These are phyloP conservation scores for Alternaria triticimaculans DNA, from an alignment of 2,329 filamentous ascomycete genomes.

Conservation along the genomic window DNA sequence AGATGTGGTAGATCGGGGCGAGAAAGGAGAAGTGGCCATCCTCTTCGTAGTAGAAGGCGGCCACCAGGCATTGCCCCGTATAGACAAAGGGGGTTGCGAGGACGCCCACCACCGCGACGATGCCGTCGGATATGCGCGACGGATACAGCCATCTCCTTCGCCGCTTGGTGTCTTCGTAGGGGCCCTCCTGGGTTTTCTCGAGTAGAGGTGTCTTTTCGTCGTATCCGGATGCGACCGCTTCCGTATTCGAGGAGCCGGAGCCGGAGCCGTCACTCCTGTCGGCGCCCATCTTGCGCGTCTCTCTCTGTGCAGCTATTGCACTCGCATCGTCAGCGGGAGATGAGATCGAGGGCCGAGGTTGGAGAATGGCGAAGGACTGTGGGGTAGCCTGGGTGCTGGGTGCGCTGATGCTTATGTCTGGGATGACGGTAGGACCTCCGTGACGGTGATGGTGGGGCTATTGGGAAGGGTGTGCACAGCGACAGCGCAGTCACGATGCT, in stretches of 20 bases:
- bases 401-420: conserved; percentile 1
- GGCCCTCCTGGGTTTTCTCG: conserved; percentile 35
- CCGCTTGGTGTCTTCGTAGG: conserved; percentile 42
- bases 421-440: neutral
- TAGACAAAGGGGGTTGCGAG: conserved; percentile 79
- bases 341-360: conserved; percentile 29
- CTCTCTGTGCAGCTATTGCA: conserved; percentile 35
- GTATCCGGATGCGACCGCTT: conserved; percentile 44
- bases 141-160: conserved; percentile 62
- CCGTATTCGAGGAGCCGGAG: conserved; percentile 32
- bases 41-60: conserved; percentile 84
- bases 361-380: conserved; percentile 50
- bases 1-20: conserved; percentile 71
- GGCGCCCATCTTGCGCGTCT: conserved; percentile 42
- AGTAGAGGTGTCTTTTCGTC: conserved; percentile 77
- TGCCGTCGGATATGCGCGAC: conserved; percentile 71
- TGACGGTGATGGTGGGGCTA: neutral
- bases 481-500: neutral
- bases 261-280: conserved; percentile 23
- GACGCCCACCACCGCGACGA: conserved; percentile 79
- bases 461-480: neutral
- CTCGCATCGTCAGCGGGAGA: conserved; percentile 45
- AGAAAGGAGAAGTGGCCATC: conserved; percentile 80
- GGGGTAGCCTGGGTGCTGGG: conserved; percentile 12
- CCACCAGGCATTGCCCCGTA: conserved; percentile 81